A percentile compares a stretch with the other conserved stretches of the same genome.
Conservation (phyloP, 2,329 filamentous ascomycete species). For the Cytospora piceae region DNA sequence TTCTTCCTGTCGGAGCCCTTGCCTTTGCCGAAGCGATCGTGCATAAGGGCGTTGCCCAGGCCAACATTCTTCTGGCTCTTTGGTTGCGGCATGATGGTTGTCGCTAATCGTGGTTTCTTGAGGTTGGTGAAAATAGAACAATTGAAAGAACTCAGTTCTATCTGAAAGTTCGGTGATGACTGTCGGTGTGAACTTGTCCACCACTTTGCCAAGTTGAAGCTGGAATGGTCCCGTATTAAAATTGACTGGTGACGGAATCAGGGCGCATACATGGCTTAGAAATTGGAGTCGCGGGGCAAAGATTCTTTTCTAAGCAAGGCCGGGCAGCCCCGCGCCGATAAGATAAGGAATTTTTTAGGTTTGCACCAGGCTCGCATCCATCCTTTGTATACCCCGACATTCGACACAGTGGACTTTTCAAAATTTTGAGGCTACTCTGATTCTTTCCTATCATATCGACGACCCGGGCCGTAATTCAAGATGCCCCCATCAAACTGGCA, state of each 20-base stretch:
- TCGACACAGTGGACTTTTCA: slow-evolving; percentile 9
- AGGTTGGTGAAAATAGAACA: neutral
- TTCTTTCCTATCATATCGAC: neutral
- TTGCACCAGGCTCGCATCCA: neutral
- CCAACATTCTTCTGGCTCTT: slow-evolving; percentile 96
- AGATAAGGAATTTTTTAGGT: slow-evolving; percentile 27
- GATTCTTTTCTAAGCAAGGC: slow-evolving; percentile 22
- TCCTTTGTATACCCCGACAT: neutral
- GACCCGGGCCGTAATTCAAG: slow-evolving; percentile 6
- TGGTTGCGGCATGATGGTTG: slow-evolving; percentile 61
- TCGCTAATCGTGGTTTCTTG: neutral
- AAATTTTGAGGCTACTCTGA: slow-evolving; percentile 6
- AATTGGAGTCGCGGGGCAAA: slow-evolving; percentile 36
- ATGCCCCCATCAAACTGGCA: slow-evolving; percentile 42
- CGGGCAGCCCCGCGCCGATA: slow-evolving; percentile 22
- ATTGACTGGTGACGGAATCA: slow-evolving; percentile 14
- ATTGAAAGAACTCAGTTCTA: neutral
- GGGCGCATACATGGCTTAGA: slow-evolving; percentile 27
- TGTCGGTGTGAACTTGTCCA: neutral
- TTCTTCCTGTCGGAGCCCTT: slow-evolving; percentile 84
- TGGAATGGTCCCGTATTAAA: neutral
- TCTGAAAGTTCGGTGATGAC: neutral
- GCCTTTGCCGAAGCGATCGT: slow-evolving; percentile 94
- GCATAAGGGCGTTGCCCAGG: slow-evolving; percentile 97
- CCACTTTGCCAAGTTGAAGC: neutral